phyloP scores from a whole-genome alignment of 495 filamentous ascomycete genomes.

The Oleoguttula mirabilis region DNA sequence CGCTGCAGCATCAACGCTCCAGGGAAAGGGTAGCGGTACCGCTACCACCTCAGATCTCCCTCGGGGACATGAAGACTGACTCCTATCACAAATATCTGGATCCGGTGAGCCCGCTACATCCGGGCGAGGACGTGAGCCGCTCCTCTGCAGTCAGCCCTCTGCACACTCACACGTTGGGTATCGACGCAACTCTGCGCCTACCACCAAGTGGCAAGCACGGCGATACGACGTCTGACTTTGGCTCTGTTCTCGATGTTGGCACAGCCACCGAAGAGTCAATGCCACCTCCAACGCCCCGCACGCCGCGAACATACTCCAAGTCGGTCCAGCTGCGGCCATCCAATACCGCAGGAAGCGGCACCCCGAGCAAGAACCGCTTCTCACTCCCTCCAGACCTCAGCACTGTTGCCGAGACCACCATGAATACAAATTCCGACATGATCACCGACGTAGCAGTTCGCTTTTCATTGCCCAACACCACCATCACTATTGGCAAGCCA shows the following conservation, averaged over 20 bases:
- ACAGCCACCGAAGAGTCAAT: slow-evolving; percentile 2
- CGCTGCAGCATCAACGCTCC: slow-evolving; percentile 14
- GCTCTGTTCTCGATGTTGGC: background rate
- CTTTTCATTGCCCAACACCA: slow-evolving; percentile 21
- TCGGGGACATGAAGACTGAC: background rate
- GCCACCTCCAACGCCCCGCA: slow-evolving; percentile 15
- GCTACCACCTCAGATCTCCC: background rate
- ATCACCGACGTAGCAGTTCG: slow-evolving; percentile 22
- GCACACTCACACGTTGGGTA: slow-evolving; percentile 18
- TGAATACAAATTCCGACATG: slow-evolving; percentile 19
- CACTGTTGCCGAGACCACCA: slow-evolving; percentile 12
- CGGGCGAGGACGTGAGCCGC: slow-evolving; percentile 13
- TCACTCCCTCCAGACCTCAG: slow-evolving; percentile 20
- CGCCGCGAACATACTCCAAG: slow-evolving; percentile 19
- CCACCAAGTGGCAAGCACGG: background rate
- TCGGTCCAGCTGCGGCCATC: slow-evolving; percentile 16
- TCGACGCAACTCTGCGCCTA: slow-evolving; percentile 15
- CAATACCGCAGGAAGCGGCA: slow-evolving; percentile 6
- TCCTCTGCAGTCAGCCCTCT: slow-evolving; percentile 20
- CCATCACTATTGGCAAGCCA: slow-evolving; percentile 17
- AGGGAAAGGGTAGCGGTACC: slow-evolving; percentile 7
- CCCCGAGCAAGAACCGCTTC: slow-evolving; percentile 12
- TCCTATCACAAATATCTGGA: background rate
- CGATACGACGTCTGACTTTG: background rate
- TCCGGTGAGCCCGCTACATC: slow-evolving; percentile 16